Evolutionary conservation across 2,329 filamentous ascomycete species (phyloP).

Genomic region (Furcasterigmium sp.): DNA sequence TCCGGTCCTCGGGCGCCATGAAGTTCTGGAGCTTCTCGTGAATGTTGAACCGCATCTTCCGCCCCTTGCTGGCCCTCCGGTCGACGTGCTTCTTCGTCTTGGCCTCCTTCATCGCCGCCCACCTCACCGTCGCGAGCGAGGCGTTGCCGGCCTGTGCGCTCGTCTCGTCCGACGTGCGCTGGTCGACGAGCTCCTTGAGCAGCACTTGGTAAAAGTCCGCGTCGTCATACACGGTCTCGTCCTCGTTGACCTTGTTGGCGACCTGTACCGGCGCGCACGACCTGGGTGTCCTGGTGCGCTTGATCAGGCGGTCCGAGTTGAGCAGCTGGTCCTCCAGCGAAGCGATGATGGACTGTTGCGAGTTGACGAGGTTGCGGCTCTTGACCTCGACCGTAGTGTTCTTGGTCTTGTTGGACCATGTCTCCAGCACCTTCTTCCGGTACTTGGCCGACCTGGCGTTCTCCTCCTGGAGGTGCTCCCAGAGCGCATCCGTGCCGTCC

Average conservation of each 20-base stretch:
- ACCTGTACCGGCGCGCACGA: constrained; percentile 72
- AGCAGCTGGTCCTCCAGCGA: constrained; percentile 65
- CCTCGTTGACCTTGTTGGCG: constrained; percentile 50
- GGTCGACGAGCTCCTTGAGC: constrained; percentile 88
- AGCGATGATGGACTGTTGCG: constrained; percentile 59
- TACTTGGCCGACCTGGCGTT: constrained; percentile 56
- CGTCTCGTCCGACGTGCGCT: constrained; percentile 68
- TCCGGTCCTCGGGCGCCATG: constrained; percentile 85
- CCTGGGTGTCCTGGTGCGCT: constrained; percentile 64
- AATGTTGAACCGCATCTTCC: constrained; percentile 90
- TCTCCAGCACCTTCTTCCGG: constrained; percentile 71
- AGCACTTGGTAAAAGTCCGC: constrained; percentile 91
- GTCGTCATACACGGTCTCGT: constrained; percentile 76
- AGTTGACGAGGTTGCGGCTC: constrained; percentile 47
- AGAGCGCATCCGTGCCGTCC: constrained; percentile 60
- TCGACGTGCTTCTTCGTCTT: constrained; percentile 83
- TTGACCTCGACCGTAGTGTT: constrained; percentile 52
- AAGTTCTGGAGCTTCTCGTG: constrained; percentile 98
- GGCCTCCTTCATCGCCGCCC: constrained; percentile 66
- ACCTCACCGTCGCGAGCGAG: constrained; percentile 50
- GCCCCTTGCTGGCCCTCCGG: constrained; percentile 89
- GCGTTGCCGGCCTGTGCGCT: constrained; percentile 35
- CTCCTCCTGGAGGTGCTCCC: constrained; percentile 62
- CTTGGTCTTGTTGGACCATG: constrained; percentile 77
- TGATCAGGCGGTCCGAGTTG: constrained; percentile 60